A percentile compares a stretch with the other conserved stretches of the same genome.
Evolutionary conservation across 1,284 basidiomycete genomes (phyloP).

Genomic region (Amylostereum chailletii): DNA sequence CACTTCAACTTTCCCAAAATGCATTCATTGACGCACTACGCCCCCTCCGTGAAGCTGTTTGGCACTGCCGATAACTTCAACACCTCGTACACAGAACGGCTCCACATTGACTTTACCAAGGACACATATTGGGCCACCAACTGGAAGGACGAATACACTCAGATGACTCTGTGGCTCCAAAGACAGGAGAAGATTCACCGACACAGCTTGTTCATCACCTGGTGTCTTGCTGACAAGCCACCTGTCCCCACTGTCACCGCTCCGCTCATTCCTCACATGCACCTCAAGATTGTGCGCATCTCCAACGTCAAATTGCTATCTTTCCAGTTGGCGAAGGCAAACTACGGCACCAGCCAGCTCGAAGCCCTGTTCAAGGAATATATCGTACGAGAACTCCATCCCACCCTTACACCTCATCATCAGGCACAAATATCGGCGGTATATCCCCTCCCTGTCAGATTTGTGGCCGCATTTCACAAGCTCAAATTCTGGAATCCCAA

Average conservation of each 20-base stretch:
- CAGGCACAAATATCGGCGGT: not conserved
- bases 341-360: not conserved
- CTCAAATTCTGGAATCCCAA: not conserved
- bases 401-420: not conserved
- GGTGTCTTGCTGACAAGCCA: not conserved
- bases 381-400: not conserved
- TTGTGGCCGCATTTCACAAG: not conserved
- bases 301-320: not conserved
- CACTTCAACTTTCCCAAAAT: too few relatives aligned
- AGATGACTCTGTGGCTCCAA: not conserved
- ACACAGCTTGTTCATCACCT: not conserved
- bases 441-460: not conserved
- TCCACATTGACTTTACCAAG: too few relatives aligned
- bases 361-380: not conserved
- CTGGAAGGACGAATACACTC: not conserved
- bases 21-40: not conserved
- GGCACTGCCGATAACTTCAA: not conserved
- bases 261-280: not conserved
- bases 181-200: not conserved
- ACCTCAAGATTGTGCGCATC: not conserved
- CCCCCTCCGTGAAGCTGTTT: not conserved
- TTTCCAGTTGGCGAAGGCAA: not conserved
- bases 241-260: not conserved
- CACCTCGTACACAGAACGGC: not conserved
- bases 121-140: not conserved